A percentile compares a stretch with the other conserved stretches of the same genome.
Evolutionary conservation across 345 rosid species (phyloP).

Genomic region (Pugionium cornutum): DNA sequence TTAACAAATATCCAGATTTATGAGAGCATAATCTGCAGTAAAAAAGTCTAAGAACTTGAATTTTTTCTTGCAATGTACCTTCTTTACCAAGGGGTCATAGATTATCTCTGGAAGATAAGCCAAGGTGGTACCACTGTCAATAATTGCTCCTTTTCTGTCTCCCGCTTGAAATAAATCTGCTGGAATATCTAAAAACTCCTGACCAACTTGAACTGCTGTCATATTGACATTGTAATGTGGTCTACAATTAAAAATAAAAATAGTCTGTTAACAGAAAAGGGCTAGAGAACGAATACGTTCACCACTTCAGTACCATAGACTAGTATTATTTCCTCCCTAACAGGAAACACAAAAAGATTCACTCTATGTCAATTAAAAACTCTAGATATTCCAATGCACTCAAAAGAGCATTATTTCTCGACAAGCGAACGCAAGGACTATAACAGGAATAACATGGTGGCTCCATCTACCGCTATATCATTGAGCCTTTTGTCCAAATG

Average conservation of each 20-base stretch:
- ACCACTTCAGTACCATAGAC: constrained; percentile 5
- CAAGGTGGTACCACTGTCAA: constrained; percentile 97
- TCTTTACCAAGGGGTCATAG: constrained; percentile 74
- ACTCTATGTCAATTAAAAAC: background rate
- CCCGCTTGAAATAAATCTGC: constrained; percentile 64
- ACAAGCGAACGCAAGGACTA: background rate
- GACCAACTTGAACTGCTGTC: constrained; percentile 95
- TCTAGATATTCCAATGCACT: background rate
- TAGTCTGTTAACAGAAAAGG: constrained; percentile 17
- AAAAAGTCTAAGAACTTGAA: background rate
- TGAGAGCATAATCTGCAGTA: constrained; percentile 7
- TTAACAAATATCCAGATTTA: constrained; percentile 38
- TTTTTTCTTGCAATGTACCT: constrained; percentile 48
- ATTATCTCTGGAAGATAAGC: constrained; percentile 94
- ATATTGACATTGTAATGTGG: constrained; percentile 95
- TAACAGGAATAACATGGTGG: constrained; percentile 17
- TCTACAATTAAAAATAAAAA: constrained; percentile 47
- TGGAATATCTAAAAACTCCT: constrained; percentile 66
- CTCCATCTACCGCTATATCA: constrained; percentile 12
- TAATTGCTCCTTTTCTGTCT: constrained; percentile 77
- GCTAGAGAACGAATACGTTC: constrained; percentile 14
- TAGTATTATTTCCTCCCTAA: background rate
- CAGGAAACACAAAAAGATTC: constrained; percentile 6
- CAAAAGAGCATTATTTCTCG: background rate
- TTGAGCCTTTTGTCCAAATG: constrained; percentile 11